Evolutionary conservation across 345 rosid species (phyloP), one percentile per base, ranked within the genome.

Genomic region (Lepidium aucheri): DNA sequence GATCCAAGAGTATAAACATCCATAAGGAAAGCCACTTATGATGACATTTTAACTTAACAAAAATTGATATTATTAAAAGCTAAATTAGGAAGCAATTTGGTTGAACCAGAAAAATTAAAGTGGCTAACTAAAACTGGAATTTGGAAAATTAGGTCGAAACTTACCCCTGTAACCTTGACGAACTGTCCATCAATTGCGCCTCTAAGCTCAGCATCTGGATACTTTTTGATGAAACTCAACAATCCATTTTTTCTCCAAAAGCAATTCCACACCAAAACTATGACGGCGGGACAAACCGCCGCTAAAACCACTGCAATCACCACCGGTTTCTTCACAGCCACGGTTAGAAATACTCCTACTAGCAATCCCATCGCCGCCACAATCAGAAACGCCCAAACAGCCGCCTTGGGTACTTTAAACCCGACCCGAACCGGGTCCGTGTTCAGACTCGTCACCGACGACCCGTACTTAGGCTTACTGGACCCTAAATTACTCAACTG

Each of bases 111-210:
- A 34, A n/a, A 58, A 50, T 49, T 26, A 50, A 59, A 58, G 42
- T 59, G 18, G 43, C 28, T 62, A 43, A 17, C 69, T 72, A 56
- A 54, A 47, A 56, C 26, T 44, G 6, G 43, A 62, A 26, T 24
- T 32, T 34, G 55, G 13, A 67, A 46, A 54, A 54, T 66, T 35
- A 22, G 38, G 56, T 15, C 18, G 43, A 22, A 17, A 26, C 58
- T 75, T 86, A 90, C 98, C 87, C 98, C 98, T 10, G 97, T 90
- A 70, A 92, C 90, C 79, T 90, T 92, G 49, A 92, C 94, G 60
- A 82, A 80, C 57, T 90, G 97, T 33, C 98, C 98, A 83, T 92
- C 97, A 62, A 80, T 71, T 38, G 98, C 97, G 36, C 91, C 91
- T 82, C 98, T 85, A 65, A 90, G 97, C 79, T 83, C 96, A 35